A percentile compares a stretch with the other conserved stretches of the same genome.
These are phyloP conservation scores for Hypoxylon sp. DNA, from an alignment of 2,329 filamentous ascomycete species.

Conservation along the genomic window DNA sequence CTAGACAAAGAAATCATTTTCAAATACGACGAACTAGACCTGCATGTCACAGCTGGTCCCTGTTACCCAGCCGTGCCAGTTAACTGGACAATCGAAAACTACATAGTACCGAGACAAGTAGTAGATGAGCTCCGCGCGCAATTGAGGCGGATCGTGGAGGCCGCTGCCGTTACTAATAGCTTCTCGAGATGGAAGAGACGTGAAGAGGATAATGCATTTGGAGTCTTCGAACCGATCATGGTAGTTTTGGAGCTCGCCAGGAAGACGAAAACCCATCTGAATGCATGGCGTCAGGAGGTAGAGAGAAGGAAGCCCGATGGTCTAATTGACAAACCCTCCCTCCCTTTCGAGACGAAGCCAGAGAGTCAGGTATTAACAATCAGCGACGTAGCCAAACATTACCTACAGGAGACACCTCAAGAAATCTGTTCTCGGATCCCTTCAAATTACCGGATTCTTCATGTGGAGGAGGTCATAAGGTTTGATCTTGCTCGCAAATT, in stretches of 20 bases:
- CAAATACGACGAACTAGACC: constrained; percentile 45
- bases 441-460: constrained; percentile 54
- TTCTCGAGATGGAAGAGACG: constrained; percentile 44
- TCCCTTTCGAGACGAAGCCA: constrained; percentile 35
- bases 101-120: constrained; percentile 37
- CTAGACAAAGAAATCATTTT: constrained; percentile 45
- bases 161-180: constrained; percentile 44
- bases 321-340: neutral
- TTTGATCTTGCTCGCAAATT: constrained; percentile 54
- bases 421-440: constrained; percentile 55
- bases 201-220: constrained; percentile 39
- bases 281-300: constrained; percentile 20
- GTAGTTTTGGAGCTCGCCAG: constrained; percentile 43
- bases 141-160: constrained; percentile 40
- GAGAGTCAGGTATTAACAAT: constrained; percentile 33
- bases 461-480: constrained; percentile 59
- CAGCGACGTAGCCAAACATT: constrained; percentile 51
- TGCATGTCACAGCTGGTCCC: constrained; percentile 46
- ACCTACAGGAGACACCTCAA: constrained; percentile 53
- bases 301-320: constrained; percentile 1
- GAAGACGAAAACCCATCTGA: constrained; percentile 25
- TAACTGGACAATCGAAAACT: constrained; percentile 42
- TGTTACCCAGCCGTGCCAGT: constrained; percentile 47
- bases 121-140: constrained; percentile 44
- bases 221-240: constrained; percentile 48